Conservation (phyloP, 2,329 filamentous ascomycete genomes). For the Capronia americana region DNA sequence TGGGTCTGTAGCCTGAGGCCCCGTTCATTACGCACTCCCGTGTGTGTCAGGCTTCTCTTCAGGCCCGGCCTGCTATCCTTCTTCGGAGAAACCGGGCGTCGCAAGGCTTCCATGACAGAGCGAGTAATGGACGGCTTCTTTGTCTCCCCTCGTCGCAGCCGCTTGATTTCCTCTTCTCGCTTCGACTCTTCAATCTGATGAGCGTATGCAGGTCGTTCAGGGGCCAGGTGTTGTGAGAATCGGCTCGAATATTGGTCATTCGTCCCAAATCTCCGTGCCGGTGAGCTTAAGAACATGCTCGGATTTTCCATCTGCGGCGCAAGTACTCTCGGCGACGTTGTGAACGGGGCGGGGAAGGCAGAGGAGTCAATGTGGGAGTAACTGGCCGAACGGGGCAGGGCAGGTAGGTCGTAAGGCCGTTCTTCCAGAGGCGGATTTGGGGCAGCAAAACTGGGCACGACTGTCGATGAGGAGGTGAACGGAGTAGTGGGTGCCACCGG, state of each 20-base stretch:
- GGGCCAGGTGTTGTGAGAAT: constrained; percentile 41
- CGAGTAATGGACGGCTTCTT: constrained; percentile 41
- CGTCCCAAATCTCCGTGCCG: constrained; percentile 53
- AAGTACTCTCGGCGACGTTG: constrained; percentile 52
- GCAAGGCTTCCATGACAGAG: constrained; percentile 40
- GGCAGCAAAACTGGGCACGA: constrained; percentile 34
- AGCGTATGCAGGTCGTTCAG: constrained; percentile 52
- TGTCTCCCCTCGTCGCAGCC: constrained; percentile 43
- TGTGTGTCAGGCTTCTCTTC: constrained; percentile 51
- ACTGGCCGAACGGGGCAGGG: constrained; percentile 27
- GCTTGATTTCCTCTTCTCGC: constrained; percentile 44
- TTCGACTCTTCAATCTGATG: constrained; percentile 58
- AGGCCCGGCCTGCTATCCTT: constrained; percentile 45
- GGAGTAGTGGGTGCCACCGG: constrained; percentile 32
- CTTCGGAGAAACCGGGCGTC: constrained; percentile 35
- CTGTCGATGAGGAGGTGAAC: constrained; percentile 37
- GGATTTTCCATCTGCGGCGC: constrained; percentile 50
- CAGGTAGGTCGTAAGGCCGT: constrained; percentile 36
- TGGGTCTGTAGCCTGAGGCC: constrained; percentile 43
- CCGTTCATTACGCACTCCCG: constrained; percentile 42
- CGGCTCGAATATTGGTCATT: constrained; percentile 36
- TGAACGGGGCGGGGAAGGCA: constrained; percentile 53
- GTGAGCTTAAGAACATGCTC: constrained; percentile 56
- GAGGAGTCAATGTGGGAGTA: constrained; percentile 42
- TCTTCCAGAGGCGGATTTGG: constrained; percentile 28